phyloP scores from a whole-genome alignment of 371 early-diverging fungal species.

The Funneliformis caledonium region DNA sequence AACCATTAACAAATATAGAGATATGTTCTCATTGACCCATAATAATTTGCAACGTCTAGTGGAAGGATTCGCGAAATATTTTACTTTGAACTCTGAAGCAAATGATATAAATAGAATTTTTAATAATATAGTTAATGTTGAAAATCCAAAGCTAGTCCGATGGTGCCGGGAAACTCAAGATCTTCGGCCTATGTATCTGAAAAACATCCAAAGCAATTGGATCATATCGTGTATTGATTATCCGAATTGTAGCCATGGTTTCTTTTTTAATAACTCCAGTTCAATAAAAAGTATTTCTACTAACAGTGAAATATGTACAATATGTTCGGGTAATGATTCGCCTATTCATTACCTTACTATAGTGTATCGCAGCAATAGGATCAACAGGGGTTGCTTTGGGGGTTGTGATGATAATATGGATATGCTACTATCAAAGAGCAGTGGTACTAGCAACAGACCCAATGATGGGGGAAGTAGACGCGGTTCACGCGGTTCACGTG shows the following conservation, averaged over 20 bases:
- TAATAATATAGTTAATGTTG: not conserved
- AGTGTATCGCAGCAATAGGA: not conserved
- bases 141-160: not conserved
- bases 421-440: not conserved
- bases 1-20: conserved; percentile 60
- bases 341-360: not conserved
- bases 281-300: not conserved
- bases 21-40: conserved; percentile 59
- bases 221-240: not conserved
- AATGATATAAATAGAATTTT: not conserved
- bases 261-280: not conserved
- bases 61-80: not conserved
- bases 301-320: not conserved
- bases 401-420: not conserved
- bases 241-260: not conserved
- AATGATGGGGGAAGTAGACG: not conserved
- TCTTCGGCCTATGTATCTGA: not conserved
- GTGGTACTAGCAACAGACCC: not conserved
- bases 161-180: not conserved
- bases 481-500: not conserved
- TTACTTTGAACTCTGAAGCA: not conserved
- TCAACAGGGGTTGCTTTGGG: not conserved
- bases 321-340: not conserved
- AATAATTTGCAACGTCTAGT: conserved; percentile 48
- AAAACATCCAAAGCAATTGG: not conserved